These are phyloP conservation scores for Populus simonii DNA, from an alignment of 345 rosid genomes.

Conservation along the genomic window DNA sequence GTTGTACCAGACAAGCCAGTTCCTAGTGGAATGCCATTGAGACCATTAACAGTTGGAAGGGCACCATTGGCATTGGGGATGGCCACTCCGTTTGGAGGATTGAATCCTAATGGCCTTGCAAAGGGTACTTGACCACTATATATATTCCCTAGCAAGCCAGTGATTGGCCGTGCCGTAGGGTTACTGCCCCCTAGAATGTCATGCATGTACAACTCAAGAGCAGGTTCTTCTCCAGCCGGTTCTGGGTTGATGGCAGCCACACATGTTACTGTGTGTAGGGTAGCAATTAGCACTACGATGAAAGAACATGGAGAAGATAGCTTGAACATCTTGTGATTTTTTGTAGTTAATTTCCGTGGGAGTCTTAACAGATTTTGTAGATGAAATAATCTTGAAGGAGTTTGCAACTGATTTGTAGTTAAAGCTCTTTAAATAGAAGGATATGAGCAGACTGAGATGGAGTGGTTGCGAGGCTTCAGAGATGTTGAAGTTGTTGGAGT, in stretches of 20 bases:
- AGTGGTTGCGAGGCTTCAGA: conserved; percentile 32
- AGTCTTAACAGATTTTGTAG: neutral
- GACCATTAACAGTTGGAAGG: conserved; percentile 73
- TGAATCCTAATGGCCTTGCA: conserved; percentile 76
- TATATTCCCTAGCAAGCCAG: conserved; percentile 91
- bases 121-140: conserved; percentile 93
- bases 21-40: conserved; percentile 80
- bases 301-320: conserved; percentile 30
- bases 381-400: conserved; percentile 22
- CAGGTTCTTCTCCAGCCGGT: conserved; percentile 38
- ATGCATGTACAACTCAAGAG: conserved; percentile 82
- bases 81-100: conserved; percentile 59
- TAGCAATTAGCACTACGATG: conserved; percentile 27
- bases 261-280: conserved; percentile 11
- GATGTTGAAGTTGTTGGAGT: conserved; percentile 47
- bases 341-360: neutral
- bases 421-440: conserved; percentile 41
- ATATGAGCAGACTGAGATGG: conserved; percentile 20
- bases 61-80: conserved; percentile 92
- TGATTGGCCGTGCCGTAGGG: conserved; percentile 85
- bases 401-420: conserved; percentile 17
- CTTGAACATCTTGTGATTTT: conserved; percentile 40
- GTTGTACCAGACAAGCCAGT: conserved; percentile 82
- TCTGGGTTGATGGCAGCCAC: conserved; percentile 45
- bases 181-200: conserved; percentile 88